Evolutionary conservation across 78 protist genomes (phyloP).

Genomic region (Dictyostelium capitatum): DNA sequence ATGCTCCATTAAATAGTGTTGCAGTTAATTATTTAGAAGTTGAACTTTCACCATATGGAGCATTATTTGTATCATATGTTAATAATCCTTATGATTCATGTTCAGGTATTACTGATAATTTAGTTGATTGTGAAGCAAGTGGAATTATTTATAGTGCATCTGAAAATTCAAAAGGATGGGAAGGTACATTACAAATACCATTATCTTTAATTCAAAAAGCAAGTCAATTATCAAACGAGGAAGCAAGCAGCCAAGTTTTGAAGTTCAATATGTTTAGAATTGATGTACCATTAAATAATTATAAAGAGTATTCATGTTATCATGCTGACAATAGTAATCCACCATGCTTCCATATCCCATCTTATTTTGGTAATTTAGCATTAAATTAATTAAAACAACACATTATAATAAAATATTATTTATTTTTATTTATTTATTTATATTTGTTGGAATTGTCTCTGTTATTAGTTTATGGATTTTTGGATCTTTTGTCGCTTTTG

Average conservation of each 20-base stretch:
- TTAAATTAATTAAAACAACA: neutral
- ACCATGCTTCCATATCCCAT: slow-evolving; percentile 75
- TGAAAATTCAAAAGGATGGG: neutral
- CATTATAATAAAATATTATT: neutral
- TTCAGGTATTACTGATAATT: slow-evolving; percentile 36
- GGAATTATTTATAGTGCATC: slow-evolving; percentile 48
- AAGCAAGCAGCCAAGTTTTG: too few species aligned
- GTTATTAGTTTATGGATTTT: too few species aligned
- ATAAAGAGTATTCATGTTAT: slow-evolving; percentile 34
- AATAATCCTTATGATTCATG: slow-evolving; percentile 47
- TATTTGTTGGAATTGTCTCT: too few species aligned
- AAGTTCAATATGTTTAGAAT: slow-evolving; percentile 67
- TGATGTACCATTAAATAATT: slow-evolving; percentile 4
- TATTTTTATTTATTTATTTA: neutral
- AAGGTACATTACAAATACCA: slow-evolving; percentile 41
- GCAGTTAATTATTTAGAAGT: slow-evolving; percentile 50
- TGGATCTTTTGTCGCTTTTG: too few species aligned
- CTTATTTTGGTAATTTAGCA: slow-evolving; percentile 35
- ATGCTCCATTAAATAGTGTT: neutral
- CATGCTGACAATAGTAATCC: slow-evolving; percentile 33
- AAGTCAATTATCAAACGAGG: neutral
- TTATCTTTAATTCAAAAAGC: neutral
- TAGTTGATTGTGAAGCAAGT: slow-evolving; percentile 40
- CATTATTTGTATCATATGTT: slow-evolving; percentile 52
- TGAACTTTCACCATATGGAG: slow-evolving; percentile 63